A percentile compares a stretch with the other conserved stretches of the same genome.
Conservation (phyloP, 371 early-diverging fungal species). For the Mucor mucedo region DNA sequence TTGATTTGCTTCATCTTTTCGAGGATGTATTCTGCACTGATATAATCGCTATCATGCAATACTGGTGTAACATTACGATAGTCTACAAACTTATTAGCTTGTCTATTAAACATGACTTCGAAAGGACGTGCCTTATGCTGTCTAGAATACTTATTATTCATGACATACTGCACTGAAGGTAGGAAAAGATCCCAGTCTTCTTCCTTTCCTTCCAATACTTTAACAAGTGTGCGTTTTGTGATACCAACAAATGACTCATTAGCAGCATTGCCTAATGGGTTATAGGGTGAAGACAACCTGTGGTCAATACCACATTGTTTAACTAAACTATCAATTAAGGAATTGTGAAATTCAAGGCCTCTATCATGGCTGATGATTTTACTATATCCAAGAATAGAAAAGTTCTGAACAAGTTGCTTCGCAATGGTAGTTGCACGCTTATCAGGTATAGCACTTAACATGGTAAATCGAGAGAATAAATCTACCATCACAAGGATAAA, state of each 20-base stretch:
- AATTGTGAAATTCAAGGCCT: conserved; percentile 3
- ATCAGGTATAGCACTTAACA: too few relatives aligned
- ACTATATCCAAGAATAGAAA: too few relatives aligned
- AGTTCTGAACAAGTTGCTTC: too few relatives aligned
- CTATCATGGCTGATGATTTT: conserved; percentile 2
- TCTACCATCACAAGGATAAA: conserved; percentile 16
- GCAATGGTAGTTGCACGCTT: too few relatives aligned
- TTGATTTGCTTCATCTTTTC: background rate
- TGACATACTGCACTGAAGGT: background rate
- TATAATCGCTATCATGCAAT: background rate
- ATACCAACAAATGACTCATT: background rate
- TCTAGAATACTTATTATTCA: conserved; percentile 2
- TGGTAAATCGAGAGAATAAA: too few relatives aligned
- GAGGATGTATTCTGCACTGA: background rate
- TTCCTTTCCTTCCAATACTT: conserved; percentile 1
- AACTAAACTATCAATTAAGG: background rate
- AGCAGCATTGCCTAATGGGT: background rate
- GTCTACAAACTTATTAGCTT: conserved; percentile 8
- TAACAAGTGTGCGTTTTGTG: conserved; percentile 3
- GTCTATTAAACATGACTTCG: conserved; percentile 21
- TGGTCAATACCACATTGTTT: conserved; percentile 1
- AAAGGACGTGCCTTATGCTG: conserved; percentile 11
- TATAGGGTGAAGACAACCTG: background rate
- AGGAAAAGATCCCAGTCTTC: conserved; percentile 20
- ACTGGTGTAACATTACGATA: background rate